Evolutionary conservation across 2,329 filamentous ascomycete species (phyloP), one percentile per base, ranked within the genome.

Genomic region (Coleophoma eucalyptorum): DNA sequence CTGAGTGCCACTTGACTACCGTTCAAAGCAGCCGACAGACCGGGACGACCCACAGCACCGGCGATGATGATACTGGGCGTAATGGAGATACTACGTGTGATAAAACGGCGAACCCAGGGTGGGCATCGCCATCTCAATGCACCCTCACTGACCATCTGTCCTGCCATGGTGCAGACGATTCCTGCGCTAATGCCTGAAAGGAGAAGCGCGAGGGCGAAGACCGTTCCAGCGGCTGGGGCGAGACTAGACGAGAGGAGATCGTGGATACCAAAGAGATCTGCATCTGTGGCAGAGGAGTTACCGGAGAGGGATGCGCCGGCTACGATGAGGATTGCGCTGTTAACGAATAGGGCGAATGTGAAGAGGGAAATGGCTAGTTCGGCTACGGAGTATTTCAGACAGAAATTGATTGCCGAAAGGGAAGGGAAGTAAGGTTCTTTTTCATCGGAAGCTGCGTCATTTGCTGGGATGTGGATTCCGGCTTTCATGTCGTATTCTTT

Each of bases 121-220:
- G 77, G 76, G 32, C 92, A 69, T 5, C 71, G 81, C 87, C 89
- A 91, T 43, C 83, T 81, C 42, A 96, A 67, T 54, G 90, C 89
- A 6, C 90, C 90, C 66, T 95, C 90, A 55, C 83, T 86, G 19
- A 96, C 86, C 84, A 96, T 94, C 67, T 96, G 90, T 0, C 90
- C 90, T 0, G 90, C 81, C 58, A 96, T 94, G 1, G 91, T 96
- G 71, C 90, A 95, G 2, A 95, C 86, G 34, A 96, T 89, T 5
- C 90, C 90, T 0, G 90, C 90, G 0, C 85, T 89, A 12, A 90
- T 79, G 8, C 90, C 90, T 0, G 87, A 92, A 1, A 95, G 79
- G 0, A 96, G 78, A 1, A 96, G 73, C 0, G 90, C 89, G 2
- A 95, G 74, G 0, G 89, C 89, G 56, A 96, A 96, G n/a, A 96